These are phyloP conservation scores for Quercus tomentella DNA, from an alignment of 331 rosid species.

Conservation along the genomic window DNA sequence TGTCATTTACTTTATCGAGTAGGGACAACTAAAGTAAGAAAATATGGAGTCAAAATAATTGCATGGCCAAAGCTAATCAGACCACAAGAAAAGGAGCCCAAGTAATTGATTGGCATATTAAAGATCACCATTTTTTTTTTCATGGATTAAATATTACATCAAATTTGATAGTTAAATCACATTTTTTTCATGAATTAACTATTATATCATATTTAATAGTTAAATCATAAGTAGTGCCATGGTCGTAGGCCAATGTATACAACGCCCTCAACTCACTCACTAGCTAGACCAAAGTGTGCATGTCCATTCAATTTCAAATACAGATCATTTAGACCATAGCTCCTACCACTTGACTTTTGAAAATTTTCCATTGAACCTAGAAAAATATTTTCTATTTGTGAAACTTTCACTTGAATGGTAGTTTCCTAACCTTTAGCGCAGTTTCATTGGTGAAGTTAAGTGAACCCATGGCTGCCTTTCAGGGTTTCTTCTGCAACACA, in stretches of 20 bases:
- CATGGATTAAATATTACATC: neutral
- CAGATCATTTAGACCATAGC: neutral
- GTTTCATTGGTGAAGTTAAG: slow-evolving; percentile 11
- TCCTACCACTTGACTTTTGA: neutral
- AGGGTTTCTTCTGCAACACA: slow-evolving; percentile 23
- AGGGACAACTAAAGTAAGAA: too few relatives aligned
- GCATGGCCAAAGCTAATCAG: too few relatives aligned
- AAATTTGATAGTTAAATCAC: neutral
- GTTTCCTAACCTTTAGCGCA: slow-evolving; percentile 29
- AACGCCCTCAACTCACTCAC: neutral
- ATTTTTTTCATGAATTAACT: neutral
- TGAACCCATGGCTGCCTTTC: slow-evolving; percentile 23
- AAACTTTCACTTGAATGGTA: neutral
- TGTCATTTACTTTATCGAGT: too few relatives aligned
- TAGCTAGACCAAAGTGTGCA: neutral
- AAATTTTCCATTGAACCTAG: neutral
- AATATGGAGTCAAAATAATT: too few relatives aligned
- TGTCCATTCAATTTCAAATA: neutral
- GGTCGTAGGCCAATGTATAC: too few relatives aligned
- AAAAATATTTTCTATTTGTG: neutral
- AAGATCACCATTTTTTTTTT: neutral
- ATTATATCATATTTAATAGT: neutral
- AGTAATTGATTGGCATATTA: neutral
- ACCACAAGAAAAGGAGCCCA: neutral
- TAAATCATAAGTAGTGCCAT: too few relatives aligned